Evolutionary conservation across 208 protist species (phyloP), one percentile per base, ranked within the genome.

Genomic region (Leishmania martiniquensis): DNA sequence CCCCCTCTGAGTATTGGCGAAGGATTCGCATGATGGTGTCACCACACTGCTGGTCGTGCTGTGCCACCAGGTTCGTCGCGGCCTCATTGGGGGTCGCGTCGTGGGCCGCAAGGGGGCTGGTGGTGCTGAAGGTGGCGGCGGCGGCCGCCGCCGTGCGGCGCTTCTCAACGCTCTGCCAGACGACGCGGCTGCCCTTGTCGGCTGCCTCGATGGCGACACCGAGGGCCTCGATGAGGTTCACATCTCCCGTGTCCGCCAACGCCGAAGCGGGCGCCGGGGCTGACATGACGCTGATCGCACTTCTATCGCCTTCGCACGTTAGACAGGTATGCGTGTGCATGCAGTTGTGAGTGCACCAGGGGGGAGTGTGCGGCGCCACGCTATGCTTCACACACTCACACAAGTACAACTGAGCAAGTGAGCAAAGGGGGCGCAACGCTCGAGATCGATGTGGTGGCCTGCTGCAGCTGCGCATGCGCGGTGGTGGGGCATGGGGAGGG

Each of bases 31-130:
- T 83, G 4, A 93, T 88, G 20, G 74, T 74, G 22, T 82, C 88
- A 37, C 91, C 86, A 57, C 87, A 92, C 54, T 80, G 75, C 54
- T 77, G 86, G 70, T 89, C 77, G 77, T 88, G 90, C 68, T 85
- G 60, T 59, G 89, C 91, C 25, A 91, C 86, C n/a, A 93, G 80
- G 66, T 91, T 88, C 22, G 77, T 87, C 42, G 69, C 37, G 25
- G 68, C 52, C 45, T 73, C 62, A 4, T 90, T 75, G 25, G 29
- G 44, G 34, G 39, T 42, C 15, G 51, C n/a, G 49, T 7, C 51
- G 51, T 29, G 25, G 39, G 29, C 17, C 13, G 74, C n/a, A 52
- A 59, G 34, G 34, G 37, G 7, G 54, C 39, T 78, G 25, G 54
- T 3, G 2, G 80, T 34, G 63, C 25, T 13, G 34, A 78, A 75